These are phyloP conservation scores for Ceratocystiopsis sp. DNA, from an alignment of 2,329 filamentous ascomycete species.

Conservation along the genomic window DNA sequence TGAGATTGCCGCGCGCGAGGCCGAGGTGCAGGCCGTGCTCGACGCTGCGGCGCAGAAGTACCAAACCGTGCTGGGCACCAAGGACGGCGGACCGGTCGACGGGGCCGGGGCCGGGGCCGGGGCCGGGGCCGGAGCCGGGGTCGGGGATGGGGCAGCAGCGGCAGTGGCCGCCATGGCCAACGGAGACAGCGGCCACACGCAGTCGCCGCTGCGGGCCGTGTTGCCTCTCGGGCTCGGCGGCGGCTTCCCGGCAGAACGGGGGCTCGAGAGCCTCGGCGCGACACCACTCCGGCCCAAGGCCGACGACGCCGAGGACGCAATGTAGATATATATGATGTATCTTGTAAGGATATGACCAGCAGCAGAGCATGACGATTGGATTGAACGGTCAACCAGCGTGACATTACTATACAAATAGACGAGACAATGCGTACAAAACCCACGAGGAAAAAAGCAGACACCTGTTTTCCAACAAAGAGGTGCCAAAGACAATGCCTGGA, in stretches of 20 bases:
- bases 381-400: too few relatives aligned
- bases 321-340: too few relatives aligned
- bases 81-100: slow-evolving; percentile 3
- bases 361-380: too few relatives aligned
- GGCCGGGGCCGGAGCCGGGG: not conserved
- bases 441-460: too few relatives aligned
- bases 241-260: slow-evolving; percentile 20
- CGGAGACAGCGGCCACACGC: slow-evolving; percentile 8
- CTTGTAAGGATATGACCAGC: too few relatives aligned
- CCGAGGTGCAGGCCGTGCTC: slow-evolving; percentile 63
- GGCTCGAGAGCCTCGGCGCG: slow-evolving; percentile 29
- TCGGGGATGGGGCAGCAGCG: not conserved
- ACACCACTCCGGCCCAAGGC: slow-evolving; percentile 20
- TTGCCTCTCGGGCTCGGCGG: slow-evolving; percentile 12
- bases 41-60: slow-evolving; percentile 61
- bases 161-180: not conserved
- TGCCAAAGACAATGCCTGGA: too few relatives aligned
- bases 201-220: slow-evolving; percentile 15
- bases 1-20: slow-evolving; percentile 51
- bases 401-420: too few relatives aligned
- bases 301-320: slow-evolving; percentile 9
- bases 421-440: too few relatives aligned
- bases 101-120: slow-evolving; percentile 2
- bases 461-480: not conserved
- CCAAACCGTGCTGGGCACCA: slow-evolving; percentile 23